Percentiles rank a stretch among this genome's conserved stretches.
Conservation (phyloP, 176 grass and related monocot species). For the Eremochloa ophiuroides region DNA sequence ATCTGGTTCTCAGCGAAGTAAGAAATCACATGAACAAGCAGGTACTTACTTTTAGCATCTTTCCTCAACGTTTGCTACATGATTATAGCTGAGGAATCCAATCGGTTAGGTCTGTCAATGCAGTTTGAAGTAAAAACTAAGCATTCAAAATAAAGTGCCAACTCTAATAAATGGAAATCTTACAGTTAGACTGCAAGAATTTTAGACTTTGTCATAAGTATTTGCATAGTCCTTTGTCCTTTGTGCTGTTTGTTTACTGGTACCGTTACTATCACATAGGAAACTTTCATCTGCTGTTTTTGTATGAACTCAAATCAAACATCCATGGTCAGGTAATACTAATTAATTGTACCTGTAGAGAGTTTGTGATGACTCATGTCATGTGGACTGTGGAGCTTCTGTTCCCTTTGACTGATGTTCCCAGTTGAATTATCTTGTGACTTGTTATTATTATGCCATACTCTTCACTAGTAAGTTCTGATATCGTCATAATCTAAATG, state of each 20-base stretch:
- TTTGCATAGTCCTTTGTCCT: not conserved
- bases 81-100: not conserved
- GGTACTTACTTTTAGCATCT: conserved; percentile 42
- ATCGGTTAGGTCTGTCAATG: not conserved
- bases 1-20: conserved; percentile 27
- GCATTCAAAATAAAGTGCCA: conserved; percentile 1
- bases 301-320: not conserved
- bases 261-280: not conserved
- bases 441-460: not conserved
- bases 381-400: not conserved
- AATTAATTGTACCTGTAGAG: not conserved
- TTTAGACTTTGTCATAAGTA: not conserved
- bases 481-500: conserved; percentile 1
- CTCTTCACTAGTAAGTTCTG: conserved; percentile 2
- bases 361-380: not conserved
- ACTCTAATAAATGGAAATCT: not conserved
- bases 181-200: not conserved
- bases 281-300: not conserved
- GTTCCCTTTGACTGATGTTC: not conserved
- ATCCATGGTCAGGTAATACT: not conserved
- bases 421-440: not conserved
- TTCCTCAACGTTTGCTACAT: conserved; percentile 8
- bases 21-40: conserved; percentile 38
- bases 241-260: not conserved
- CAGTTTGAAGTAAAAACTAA: not conserved